Evolutionary conservation across 331 rosid genomes (phyloP), one percentile per base, ranked within the genome.

Genomic region (Malus hybrid): DNA sequence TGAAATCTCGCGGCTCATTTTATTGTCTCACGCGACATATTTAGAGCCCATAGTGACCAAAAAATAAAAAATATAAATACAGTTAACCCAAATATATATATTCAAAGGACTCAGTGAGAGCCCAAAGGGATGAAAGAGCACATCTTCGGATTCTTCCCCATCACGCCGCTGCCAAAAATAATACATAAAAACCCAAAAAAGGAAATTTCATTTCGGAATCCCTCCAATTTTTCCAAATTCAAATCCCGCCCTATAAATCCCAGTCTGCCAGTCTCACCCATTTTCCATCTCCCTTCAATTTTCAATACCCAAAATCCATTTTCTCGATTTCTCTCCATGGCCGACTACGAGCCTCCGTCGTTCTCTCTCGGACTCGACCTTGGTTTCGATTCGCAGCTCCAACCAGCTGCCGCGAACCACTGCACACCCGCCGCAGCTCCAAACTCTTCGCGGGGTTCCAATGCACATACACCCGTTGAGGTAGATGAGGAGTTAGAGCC

Each of bases 281-380:
- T 78, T 74, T 64, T 32, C 74, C 76, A 10, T 13, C 65, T 28
- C 75, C 66, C 48, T 62, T 61, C 59, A 64, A 50, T 22, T 69
- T 77, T 46, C 70, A 16, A 54, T 15, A 70, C 39, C 69, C 29
- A 8, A 42, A 77, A 22, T 24, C 46, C 48, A 42, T 42, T 3
- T 29, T 29, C 18, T 69, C 68, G 19, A 22, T 24, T 42, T 15
- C 39, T 63, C 69, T 29, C 20, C 71, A 94, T 94, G 99, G 93
- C 83, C 34, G 87, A 85, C 65, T 83, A 44, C n/a, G 96, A 86
- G 44, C 76, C 85, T 68, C 99, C 99, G 2, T 90, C 99, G 0
- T 94, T 94, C 85, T 94, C 99, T 68, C 90, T 94, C 8, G 97
- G 98, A 14, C 71, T 93, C 79, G 97, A 91, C 71, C 73, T 85